These are phyloP conservation scores for Cyamopsis tetragonoloba DNA, from an alignment of 306 rosid species.

Conservation along the genomic window DNA sequence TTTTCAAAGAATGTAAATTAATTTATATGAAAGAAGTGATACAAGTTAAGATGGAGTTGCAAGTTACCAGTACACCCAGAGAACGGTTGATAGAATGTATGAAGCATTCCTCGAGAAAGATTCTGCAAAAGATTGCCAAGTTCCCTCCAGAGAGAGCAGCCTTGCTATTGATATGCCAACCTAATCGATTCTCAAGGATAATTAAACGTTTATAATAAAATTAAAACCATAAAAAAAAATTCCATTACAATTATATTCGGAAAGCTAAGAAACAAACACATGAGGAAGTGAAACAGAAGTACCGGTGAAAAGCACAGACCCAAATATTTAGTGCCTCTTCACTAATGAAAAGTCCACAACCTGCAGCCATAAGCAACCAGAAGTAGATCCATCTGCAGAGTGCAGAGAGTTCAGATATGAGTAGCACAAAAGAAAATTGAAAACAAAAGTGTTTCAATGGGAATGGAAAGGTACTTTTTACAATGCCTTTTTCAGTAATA, in stretches of 20 bases:
- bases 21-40: not conserved
- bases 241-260: not conserved
- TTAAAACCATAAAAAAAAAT: not conserved
- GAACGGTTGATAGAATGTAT: slow-evolving; percentile 42
- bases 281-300: slow-evolving; percentile 46
- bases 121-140: slow-evolving; percentile 55
- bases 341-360: slow-evolving; percentile 67
- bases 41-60: not conserved
- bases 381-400: slow-evolving; percentile 82
- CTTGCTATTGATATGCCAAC: slow-evolving; percentile 61
- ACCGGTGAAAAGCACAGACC: slow-evolving; percentile 60
- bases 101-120: slow-evolving; percentile 57
- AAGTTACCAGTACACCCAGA: slow-evolving; percentile 71
- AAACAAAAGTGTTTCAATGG: not conserved
- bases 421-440: not conserved
- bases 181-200: slow-evolving; percentile 32
- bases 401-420: slow-evolving; percentile 26
- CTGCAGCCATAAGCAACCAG: slow-evolving; percentile 79
- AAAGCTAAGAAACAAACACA: slow-evolving; percentile 7
- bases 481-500: not conserved
- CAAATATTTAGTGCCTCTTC: slow-evolving; percentile 74
- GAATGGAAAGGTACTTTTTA: not conserved
- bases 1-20: not conserved
- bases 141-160: slow-evolving; percentile 56
- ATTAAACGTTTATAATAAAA: slow-evolving; percentile 7